phyloP scores from a whole-genome alignment of 192 early-diverging fungal species.

The Podila epigama region DNA sequence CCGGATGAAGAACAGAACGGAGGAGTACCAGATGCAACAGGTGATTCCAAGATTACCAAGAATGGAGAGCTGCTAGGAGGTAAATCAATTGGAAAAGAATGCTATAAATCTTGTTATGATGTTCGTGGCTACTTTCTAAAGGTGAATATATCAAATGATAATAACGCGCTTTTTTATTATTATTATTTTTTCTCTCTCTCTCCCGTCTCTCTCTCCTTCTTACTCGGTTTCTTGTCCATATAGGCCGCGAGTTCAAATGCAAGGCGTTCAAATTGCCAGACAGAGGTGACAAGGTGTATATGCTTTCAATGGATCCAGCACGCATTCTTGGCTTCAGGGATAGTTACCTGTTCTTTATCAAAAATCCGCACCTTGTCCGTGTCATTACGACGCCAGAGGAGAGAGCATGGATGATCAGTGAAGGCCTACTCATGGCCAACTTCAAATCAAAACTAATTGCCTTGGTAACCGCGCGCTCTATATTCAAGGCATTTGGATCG shows the following conservation, averaged over 20 bases:
- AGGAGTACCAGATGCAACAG: slow-evolving; percentile 59
- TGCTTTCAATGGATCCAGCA: slow-evolving; percentile 91
- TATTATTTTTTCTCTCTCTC: not conserved
- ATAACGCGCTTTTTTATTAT: not conserved
- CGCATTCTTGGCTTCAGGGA: slow-evolving; percentile 86
- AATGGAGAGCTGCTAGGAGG: slow-evolving; percentile 78
- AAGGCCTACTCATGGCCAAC: slow-evolving; percentile 66
- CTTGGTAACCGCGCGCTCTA: slow-evolving; percentile 75
- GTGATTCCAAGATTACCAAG: slow-evolving; percentile 76
- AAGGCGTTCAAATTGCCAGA: slow-evolving; percentile 78
- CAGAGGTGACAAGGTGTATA: slow-evolving; percentile 77
- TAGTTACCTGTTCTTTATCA: slow-evolving; percentile 92
- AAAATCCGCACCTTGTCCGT: slow-evolving; percentile 78
- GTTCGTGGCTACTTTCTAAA: not conserved
- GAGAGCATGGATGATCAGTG: slow-evolving; percentile 68
- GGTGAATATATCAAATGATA: not conserved
- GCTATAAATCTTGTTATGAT: not conserved
- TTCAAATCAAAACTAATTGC: slow-evolving; percentile 73
- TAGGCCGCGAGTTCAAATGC: slow-evolving; percentile 82
- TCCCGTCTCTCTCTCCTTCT: not conserved
- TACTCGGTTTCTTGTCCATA: no score
- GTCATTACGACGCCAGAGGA: slow-evolving; percentile 84
- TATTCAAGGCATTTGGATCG: slow-evolving; percentile 76
- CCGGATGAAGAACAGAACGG: slow-evolving; percentile 44
- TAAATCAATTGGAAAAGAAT: no score